Percentiles rank a stretch among this genome's conserved stretches.
phyloP scores from a whole-genome alignment of 768 basidiomycete genomes.

The Lyophyllum decastes region DNA sequence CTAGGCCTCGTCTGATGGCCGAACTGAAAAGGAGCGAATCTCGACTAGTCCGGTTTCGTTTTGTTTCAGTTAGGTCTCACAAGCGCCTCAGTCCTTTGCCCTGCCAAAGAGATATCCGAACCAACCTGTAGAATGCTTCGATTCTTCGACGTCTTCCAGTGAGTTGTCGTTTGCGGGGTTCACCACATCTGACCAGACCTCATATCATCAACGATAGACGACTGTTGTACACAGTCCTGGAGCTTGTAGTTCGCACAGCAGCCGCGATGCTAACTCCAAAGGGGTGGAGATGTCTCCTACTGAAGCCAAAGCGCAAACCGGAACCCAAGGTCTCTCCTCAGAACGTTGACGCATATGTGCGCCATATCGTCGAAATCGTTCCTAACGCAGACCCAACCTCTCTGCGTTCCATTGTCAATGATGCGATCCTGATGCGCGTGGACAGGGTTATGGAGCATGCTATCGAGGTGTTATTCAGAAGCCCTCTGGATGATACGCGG shows the following conservation, averaged over 20 bases:
- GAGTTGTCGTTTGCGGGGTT: not conserved
- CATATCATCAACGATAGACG: not conserved
- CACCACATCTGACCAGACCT: not conserved
- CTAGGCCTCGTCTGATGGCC: no score
- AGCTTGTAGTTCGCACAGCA: not conserved
- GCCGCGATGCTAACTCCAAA: not conserved
- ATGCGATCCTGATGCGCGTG: slow-evolving; percentile 35
- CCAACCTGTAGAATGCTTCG: not conserved
- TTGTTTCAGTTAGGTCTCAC: not conserved
- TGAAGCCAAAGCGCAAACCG: not conserved
- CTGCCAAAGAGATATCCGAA: not conserved
- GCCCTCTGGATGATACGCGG: slow-evolving; percentile 33
- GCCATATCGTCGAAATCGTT: slow-evolving; percentile 64
- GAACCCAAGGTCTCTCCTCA: not conserved
- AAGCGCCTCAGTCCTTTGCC: not conserved
- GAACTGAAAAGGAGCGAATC: not conserved
- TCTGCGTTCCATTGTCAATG: slow-evolving; percentile 46
- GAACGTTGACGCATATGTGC: slow-evolving; percentile 26
- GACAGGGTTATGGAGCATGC: slow-evolving; percentile 54
- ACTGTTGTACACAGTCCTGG: no score
- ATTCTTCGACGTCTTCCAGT: not conserved
- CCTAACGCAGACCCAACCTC: slow-evolving; percentile 67
- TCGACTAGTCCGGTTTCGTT: not conserved
- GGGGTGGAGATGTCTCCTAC: not conserved
- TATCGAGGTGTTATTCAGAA: slow-evolving; percentile 62